phyloP scores from a whole-genome alignment of 768 basidiomycete genomes.

The Lyophyllum decastes region DNA sequence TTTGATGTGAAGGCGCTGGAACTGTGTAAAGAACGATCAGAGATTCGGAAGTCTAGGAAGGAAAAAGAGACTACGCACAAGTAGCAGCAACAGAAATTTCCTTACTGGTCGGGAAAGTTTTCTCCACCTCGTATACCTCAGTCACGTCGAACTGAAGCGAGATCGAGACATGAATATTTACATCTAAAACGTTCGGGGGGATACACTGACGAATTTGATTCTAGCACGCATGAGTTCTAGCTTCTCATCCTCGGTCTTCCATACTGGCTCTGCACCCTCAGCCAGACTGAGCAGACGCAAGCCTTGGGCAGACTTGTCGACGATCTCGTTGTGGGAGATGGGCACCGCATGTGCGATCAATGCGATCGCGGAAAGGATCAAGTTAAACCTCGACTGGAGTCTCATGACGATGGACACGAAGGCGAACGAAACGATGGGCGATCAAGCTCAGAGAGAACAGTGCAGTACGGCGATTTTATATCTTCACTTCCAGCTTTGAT shows the following conservation, averaged over 20 bases:
- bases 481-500: not conserved
- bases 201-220: slow-evolving; percentile 33
- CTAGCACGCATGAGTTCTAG: slow-evolving; percentile 34
- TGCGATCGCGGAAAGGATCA: slow-evolving; percentile 23
- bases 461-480: not conserved
- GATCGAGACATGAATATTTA: not conserved
- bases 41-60: not conserved
- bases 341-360: slow-evolving; percentile 27
- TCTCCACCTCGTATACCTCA: slow-evolving; percentile 36
- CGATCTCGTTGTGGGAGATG: slow-evolving; percentile 34
- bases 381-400: slow-evolving; percentile 13
- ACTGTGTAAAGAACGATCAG: slow-evolving; percentile 17
- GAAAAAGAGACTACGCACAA: slow-evolving; percentile 21
- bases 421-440: not conserved
- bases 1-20: slow-evolving; percentile 33
- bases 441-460: not conserved
- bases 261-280: slow-evolving; percentile 37
- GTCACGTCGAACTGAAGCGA: slow-evolving; percentile 40
- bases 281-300: slow-evolving; percentile 36
- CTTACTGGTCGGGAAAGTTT: slow-evolving; percentile 19
- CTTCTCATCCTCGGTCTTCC: slow-evolving; percentile 42
- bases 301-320: slow-evolving; percentile 32
- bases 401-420: slow-evolving; percentile 12
- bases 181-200: not conserved
- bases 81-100: slow-evolving; percentile 24